Evolutionary conservation across 495 filamentous ascomycete genomes (phyloP).

Genomic region (Penicillium silybi): DNA sequence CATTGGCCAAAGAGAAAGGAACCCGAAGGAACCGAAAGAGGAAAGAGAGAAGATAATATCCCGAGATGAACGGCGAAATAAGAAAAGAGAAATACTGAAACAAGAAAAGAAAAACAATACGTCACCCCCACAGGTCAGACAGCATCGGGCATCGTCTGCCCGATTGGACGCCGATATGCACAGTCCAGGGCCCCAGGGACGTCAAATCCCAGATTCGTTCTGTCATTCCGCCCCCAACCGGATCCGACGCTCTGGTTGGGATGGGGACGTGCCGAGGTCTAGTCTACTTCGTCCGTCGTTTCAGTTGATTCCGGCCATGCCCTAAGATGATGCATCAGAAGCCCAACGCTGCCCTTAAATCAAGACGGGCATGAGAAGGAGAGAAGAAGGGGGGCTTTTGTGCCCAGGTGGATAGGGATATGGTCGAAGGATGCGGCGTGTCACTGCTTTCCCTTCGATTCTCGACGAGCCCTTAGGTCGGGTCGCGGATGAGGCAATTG

Average conservation of each 20-base stretch:
- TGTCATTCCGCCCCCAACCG: conserved; percentile 16
- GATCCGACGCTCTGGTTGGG: conserved; percentile 24
- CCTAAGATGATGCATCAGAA: background rate
- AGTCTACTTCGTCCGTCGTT: conserved; percentile 1
- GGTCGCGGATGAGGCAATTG: conserved; percentile 10
- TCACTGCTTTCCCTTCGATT: background rate
- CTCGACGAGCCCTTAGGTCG: background rate
- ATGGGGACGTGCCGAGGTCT: conserved; percentile 20
- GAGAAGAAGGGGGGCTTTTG: too few relatives aligned
- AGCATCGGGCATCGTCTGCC: conserved; percentile 14
- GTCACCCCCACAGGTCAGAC: conserved; percentile 5
- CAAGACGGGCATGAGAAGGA: background rate
- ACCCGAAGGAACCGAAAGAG: background rate
- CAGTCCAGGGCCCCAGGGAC: conserved; percentile 1
- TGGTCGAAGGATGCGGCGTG: background rate
- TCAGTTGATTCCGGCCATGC: background rate
- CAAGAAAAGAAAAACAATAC: background rate
- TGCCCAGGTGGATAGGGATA: background rate
- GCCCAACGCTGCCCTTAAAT: background rate
- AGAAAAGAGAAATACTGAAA: background rate
- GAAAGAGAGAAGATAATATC: background rate
- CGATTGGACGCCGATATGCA: conserved; percentile 16
- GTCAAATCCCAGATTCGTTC: conserved; percentile 6
- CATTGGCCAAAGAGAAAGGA: background rate
- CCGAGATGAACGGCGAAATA: too few relatives aligned